Evolutionary conservation across 1,284 basidiomycete species (phyloP), one percentile per base, ranked within the genome.

Genomic region (Ceratobasidium sp.): DNA sequence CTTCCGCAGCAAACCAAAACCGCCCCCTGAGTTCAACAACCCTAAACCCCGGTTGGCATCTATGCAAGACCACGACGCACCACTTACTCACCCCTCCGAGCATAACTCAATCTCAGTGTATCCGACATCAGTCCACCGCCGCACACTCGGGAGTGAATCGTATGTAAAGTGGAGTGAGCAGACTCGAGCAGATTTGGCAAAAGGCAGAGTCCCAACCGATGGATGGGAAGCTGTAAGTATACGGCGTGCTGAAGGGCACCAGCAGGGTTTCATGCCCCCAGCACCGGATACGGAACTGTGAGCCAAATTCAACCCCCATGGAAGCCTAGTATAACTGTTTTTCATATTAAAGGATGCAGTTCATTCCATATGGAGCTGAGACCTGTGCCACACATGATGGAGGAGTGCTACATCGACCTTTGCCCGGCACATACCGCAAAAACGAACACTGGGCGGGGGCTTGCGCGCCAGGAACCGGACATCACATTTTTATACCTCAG

Each of bases 41-140:
- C n/a, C 63, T n/a, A 75, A 71, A 5, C 78, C 77, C 0, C 76
- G 77, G 45, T 44, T 79, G 2, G 31, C 77, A 19, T 75, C 75
- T 0, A 65, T 48, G 0, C 41, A 48, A n/a, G 77, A 79, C 24
- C 71, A 45, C 45, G 78, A 79, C 24, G 74, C 74, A 14, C 77
- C 77, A 14, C 72, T 73, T 27, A 80, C 80, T 0, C 80, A 81
- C 69, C 77, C 80, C 0, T 80, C 78, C 0, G 77, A 78, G 56
- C 80, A 81, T 74, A 77, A 79, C 57, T 48, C 76, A 3, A 64
- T 80, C 45, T 45, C 65, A 71, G 62, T 50, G 33, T 63, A 19
- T 45, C 50, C n/a, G n/a, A 50, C n/a, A 51, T 36, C 54, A 27
- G n/a, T n/a, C n/a, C n/a, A n/a, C n/a, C 44, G 56, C 19, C 56